These are phyloP conservation scores for Tulasnella sp. DNA, from an alignment of 768 basidiomycete genomes.

Conservation along the genomic window DNA sequence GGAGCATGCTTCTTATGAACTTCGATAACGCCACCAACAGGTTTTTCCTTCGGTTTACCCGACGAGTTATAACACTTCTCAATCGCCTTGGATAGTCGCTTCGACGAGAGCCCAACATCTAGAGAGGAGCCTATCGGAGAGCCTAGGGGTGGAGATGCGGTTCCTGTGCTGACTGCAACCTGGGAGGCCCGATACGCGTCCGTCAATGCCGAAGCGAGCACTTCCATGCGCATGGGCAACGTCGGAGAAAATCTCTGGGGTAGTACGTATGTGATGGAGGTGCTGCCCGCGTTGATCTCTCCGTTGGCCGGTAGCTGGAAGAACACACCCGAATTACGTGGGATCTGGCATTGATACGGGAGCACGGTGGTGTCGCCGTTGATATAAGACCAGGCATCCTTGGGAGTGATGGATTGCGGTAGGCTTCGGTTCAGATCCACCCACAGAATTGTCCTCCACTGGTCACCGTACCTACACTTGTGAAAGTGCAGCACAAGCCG, in stretches of 20 bases:
- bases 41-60: background rate
- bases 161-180: background rate
- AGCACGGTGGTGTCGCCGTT: constrained; percentile 52
- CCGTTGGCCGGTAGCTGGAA: background rate
- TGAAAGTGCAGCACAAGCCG: constrained; percentile 72
- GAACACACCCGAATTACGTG: constrained; percentile 27
- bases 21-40: too few species aligned
- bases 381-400: constrained; percentile 37
- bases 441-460: constrained; percentile 69
- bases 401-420: constrained; percentile 33
- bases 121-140: background rate
- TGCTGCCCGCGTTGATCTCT: background rate
- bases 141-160: background rate
- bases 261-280: constrained; percentile 1
- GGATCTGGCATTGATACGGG: constrained; percentile 42
- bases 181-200: constrained; percentile 8
- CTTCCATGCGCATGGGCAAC: constrained; percentile 2
- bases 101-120: constrained; percentile 4
- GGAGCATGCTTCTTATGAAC: too few species aligned
- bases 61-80: constrained; percentile 9
- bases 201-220: background rate
- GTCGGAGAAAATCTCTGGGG: background rate
- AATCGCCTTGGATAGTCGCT: constrained; percentile 9
- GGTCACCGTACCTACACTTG: constrained; percentile 40
- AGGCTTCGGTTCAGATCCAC: constrained; percentile 62